Base-by-base conservation (phyloP, 768 basidiomycete genomes). In the Boletus pseudopeckii region DNA sequence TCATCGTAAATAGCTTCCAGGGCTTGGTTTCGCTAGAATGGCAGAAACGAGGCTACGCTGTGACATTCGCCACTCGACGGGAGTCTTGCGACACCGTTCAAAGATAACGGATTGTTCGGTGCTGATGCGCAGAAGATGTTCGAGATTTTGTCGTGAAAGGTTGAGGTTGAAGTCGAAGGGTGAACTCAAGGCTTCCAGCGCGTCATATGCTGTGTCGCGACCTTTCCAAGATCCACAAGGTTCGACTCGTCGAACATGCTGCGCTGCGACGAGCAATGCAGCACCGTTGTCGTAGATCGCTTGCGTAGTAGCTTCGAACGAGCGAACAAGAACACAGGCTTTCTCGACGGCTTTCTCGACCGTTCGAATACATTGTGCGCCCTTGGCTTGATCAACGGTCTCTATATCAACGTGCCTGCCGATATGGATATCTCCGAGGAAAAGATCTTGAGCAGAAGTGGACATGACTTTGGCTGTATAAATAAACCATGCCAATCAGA, bases 331-430 rank as follows among this genome's bases (percentile, higher is more conserved):
- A 15, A 69, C 58, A 8, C 76, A 75, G 5, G 80, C 82, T 50
- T 72, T 73, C 47, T 75, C 72, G 1, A 81, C 75, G 5, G 80
- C 82, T 50, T 72, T 73, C 47, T 75, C 72, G 1, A 81, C 75
- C 26, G 72, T 72, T 38, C 72, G 69, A 45, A 72, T 55, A 51
- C 78, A 80, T 20, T 65, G 65, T 15, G 61, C 60, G 39, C 76
- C 76, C 7, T 68, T 64, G 4, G 69, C 58, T 11, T 69, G 63
- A 26, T 69, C 63, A 20, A 70, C 64, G 9, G 74, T 75, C 40
- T 81, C 76, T 13, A 84, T 69, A 52, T 84, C 83, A 36, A 84
- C 74, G 41, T 75, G 72, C 26, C 74, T 72, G 17, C 80, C 80
- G 22, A 84, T 62, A 55, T 84, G 77, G 49, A 83, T 71, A 45